Conservation (phyloP, 805 yeast genomes). For the Cephaloascus fragrans region DNA sequence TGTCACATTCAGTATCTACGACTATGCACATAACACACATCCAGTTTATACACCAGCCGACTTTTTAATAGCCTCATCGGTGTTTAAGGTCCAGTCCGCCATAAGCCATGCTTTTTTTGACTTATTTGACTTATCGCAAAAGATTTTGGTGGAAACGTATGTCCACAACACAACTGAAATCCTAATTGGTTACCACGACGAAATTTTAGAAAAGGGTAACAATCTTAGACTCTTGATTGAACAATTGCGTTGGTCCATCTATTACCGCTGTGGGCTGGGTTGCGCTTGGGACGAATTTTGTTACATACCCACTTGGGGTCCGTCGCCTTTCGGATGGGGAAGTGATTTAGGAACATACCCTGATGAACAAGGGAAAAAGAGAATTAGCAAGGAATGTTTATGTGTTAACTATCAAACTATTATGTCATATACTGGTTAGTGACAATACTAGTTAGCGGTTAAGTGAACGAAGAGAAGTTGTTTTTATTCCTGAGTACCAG, state of each 20-base stretch:
- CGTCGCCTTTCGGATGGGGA: slow-evolving; percentile 40
- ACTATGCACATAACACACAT: slow-evolving; percentile 35
- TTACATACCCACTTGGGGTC: slow-evolving; percentile 56
- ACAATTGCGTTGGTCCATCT: slow-evolving; percentile 29
- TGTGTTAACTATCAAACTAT: neutral
- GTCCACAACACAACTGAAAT: slow-evolving; percentile 4
- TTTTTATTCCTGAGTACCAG: too few species aligned
- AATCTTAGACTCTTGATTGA: slow-evolving; percentile 13
- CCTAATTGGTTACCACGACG: slow-evolving; percentile 1
- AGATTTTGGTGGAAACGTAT: slow-evolving; percentile 12
- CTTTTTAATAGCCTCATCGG: slow-evolving; percentile 37
- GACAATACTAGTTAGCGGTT: too few species aligned
- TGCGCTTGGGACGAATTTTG: slow-evolving; percentile 43
- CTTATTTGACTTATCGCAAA: slow-evolving; percentile 18
- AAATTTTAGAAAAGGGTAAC: slow-evolving; percentile 8
- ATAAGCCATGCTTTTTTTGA: slow-evolving; percentile 26
- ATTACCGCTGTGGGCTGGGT: slow-evolving; percentile 26
- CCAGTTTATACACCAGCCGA: slow-evolving; percentile 29
- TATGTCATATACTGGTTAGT: too few species aligned
- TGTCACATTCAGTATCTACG: slow-evolving; percentile 26
- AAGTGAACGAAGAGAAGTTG: too few species aligned
- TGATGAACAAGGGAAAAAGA: slow-evolving; percentile 8
- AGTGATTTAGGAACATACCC: slow-evolving; percentile 12
- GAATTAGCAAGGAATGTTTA: slow-evolving; percentile 8
- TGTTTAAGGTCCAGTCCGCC: slow-evolving; percentile 26